Evolutionary conservation across 805 yeast genomes (phyloP).

Genomic region (Sugiyamaella americana): DNA sequence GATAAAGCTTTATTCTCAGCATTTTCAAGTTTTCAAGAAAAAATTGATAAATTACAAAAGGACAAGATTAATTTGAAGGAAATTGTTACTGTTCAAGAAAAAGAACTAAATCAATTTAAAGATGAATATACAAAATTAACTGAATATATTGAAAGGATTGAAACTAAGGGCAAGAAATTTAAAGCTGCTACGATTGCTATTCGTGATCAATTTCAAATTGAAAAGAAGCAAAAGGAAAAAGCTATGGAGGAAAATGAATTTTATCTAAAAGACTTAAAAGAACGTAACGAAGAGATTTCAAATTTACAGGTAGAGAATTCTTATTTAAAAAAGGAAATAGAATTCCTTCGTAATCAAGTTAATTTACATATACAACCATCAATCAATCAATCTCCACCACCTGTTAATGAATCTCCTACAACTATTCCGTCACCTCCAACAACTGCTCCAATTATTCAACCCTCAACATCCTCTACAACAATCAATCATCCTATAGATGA

Average conservation of each 20-base stretch:
- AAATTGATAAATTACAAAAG: slow-evolving; percentile 20
- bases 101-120: slow-evolving; percentile 5
- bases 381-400: not conserved
- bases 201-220: not conserved
- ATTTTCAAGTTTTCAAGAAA: slow-evolving; percentile 15
- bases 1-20: slow-evolving; percentile 19
- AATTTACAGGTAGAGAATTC: not conserved
- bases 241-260: not conserved
- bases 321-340: not conserved
- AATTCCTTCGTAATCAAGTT: not conserved
- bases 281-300: not conserved
- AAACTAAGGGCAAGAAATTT: slow-evolving; percentile 11
- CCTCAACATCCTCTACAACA: too few species aligned
- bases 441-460: not conserved
- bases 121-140: slow-evolving; percentile 6
- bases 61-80: slow-evolving; percentile 19
- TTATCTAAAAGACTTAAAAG: too few species aligned
- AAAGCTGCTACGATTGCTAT: not conserved
- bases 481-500: too few species aligned
- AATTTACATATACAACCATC: too few species aligned
- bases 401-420: too few species aligned
- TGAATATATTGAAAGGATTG: slow-evolving; percentile 6
- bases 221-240: not conserved
- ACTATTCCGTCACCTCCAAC: not conserved
- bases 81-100: slow-evolving; percentile 6